Evolutionary conservation across 2,329 filamentous ascomycete genomes (phyloP).

Genomic region (Fusarium agapanthi): DNA sequence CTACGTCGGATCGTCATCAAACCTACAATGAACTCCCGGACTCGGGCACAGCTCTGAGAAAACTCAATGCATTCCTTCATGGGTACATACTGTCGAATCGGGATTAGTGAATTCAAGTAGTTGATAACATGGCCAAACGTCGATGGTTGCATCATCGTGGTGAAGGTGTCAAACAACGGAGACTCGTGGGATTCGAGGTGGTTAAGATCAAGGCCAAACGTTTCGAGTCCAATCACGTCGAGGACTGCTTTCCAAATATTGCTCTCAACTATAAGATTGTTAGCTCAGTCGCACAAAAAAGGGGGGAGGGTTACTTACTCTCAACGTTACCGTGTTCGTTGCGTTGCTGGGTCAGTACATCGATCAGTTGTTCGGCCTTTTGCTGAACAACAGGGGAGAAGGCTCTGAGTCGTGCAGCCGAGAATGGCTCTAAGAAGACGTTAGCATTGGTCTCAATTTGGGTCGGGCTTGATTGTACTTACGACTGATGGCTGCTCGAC

Average conservation of each 20-base stretch:
- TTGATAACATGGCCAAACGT: constrained; percentile 40
- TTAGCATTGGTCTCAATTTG: neutral
- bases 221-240: constrained; percentile 48
- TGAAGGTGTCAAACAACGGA: constrained; percentile 36
- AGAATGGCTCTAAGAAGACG: constrained; percentile 42
- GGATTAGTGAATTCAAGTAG: constrained; percentile 47
- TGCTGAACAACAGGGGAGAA: constrained; percentile 46
- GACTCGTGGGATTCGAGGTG: constrained; percentile 43
- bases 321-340: constrained; percentile 24
- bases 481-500: constrained; percentile 47
- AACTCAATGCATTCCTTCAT: constrained; percentile 50
- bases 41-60: constrained; percentile 41
- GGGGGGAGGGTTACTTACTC: neutral
- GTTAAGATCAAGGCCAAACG: constrained; percentile 47
- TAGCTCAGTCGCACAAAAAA: neutral
- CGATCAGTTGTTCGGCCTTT: constrained; percentile 46
- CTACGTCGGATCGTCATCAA: constrained; percentile 18
- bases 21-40: constrained; percentile 44
- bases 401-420: constrained; percentile 39
- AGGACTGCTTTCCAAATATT: constrained; percentile 46
- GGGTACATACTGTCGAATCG: constrained; percentile 49
- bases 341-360: constrained; percentile 31
- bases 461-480: neutral
- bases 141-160: constrained; percentile 40
- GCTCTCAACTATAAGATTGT: constrained; percentile 32